Evolutionary conservation across 2,329 filamentous ascomycete species (phyloP), one percentile per base, ranked within the genome.

Genomic region (Xylariaceae sp.): DNA sequence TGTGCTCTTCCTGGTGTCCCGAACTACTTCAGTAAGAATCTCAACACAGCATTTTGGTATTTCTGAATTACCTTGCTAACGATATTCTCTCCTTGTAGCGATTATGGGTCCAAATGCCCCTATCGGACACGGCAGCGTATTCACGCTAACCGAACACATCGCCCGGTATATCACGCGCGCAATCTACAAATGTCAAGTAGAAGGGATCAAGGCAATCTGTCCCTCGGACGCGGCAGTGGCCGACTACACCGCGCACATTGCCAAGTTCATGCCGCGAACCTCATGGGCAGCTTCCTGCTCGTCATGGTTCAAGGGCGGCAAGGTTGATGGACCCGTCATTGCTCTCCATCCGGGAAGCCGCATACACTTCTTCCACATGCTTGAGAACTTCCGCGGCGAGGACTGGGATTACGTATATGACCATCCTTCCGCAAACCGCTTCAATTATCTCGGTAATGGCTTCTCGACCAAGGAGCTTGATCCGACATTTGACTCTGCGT

Each of bases 61-160:
- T 5, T 5, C 10, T 69, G 13, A 13, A 18, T 44, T 30, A 5
- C 10, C 35, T 23, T 5, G 23, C 55, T 61, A 60, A 50, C 48
- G 9, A 50, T 45, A 56, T 51, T 39, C 49, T 51, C 53, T 6
- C 34, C 17, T 18, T 13, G 39, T 58, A 81, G 78, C 75, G 6
- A 81, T 82, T 65, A 71, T 82, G 39, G 80, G 80, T 2, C 80
- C 80, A 55, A 80, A 80, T 67, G 77, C 75, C 2, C 80, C 80
- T 4, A 79, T 82, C 51, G 76, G 75, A 15, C 77, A 80, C 61
- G 80, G 79, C 11, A 78, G 76, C 61, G 76, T 80, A 30, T 80
- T 82, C 65, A 80, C 81, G 3, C 71, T 80, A 9, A 76, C 72
- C 62, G 77, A 82, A 59, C 80, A 81, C 68, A 80, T 81, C 55